Conservation (phyloP, 202 grass and related monocot genomes). For the Schoenoplectus tabernaemontani region DNA sequence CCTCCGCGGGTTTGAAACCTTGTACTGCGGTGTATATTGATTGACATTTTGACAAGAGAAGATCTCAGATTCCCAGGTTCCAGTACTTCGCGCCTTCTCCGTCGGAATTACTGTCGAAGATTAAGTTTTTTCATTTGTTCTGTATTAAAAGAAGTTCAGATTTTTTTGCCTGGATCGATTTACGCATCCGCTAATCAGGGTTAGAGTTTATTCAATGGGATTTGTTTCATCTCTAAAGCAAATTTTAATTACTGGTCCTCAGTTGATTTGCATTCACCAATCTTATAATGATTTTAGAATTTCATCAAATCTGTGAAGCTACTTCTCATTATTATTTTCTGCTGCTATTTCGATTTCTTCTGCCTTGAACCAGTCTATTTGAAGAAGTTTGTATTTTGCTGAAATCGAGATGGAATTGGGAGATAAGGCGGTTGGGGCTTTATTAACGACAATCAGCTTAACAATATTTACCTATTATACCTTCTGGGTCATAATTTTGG, state of each 20-base stretch:
- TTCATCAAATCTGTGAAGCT: not conserved
- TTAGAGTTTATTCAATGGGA: not conserved
- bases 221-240: not conserved
- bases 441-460: slow-evolving; percentile 62
- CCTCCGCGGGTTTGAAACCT: not conserved
- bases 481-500: slow-evolving; percentile 82
- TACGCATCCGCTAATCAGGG: not conserved
- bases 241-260: not conserved
- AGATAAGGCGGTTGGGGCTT: slow-evolving; percentile 59
- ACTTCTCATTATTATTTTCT: not conserved
- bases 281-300: not conserved
- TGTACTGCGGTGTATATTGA: not conserved
- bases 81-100: not conserved
- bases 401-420: slow-evolving; percentile 52
- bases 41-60: not conserved
- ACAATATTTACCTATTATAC: slow-evolving; percentile 85
- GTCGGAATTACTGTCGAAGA: not conserved
- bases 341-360: not conserved
- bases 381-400: slow-evolving; percentile 1
- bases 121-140: not conserved
- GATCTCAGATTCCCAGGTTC: not conserved
- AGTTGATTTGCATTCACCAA: slow-evolving; percentile 2
- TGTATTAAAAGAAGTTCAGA: not conserved
- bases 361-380: slow-evolving; percentile 8
- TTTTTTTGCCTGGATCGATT: not conserved